Evolutionary conservation across 2,329 filamentous ascomycete species (phyloP), one percentile per base, ranked within the genome.

Genomic region (Penicillium concentricum): DNA sequence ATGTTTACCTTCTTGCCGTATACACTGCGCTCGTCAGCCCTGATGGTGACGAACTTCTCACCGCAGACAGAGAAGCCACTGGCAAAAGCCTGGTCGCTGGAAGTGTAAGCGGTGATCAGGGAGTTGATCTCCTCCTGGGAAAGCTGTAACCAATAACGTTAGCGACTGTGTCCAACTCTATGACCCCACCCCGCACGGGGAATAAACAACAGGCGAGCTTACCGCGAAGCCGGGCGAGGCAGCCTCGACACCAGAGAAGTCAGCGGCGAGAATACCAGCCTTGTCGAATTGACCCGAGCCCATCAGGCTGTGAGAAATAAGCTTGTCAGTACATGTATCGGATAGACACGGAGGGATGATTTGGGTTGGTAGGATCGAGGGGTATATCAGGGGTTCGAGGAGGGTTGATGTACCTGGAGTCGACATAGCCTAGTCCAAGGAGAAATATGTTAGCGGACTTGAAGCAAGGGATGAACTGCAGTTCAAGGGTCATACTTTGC

Each of bases 181-280:
- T 37, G 34, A 42, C 22, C 28, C 41, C 54, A 43, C 51, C 53
- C 55, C 48, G 51, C 55, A 57, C 42, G 50, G 28, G 22, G n/a
- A 43, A 37, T 5, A 42, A 30, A 45, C 48, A 51, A 44, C 20
- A 22, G 37, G 58, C 57, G 73, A 43, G 45, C 79, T 75, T 87
- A 96, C 91, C 73, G 82, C 79, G 80, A 96, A 96, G 66, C 82
- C 84, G 52, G 83, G 22, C 28, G 86, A 87, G 41, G 81, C 74
- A 59, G 91, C 91, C 91, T 91, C 95, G 68, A 85, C 82, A 73
- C 87, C 91, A 78, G 90, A 89, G 69, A 91, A 90, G 67, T 89
- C 89, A 63, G 78, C 79, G 77, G 89, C 92, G 81, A 94, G 86
- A 75, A 96, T 92, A 72, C 90, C 89, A 69, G 84, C 92, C 80